Conservation (phyloP, 768 basidiomycete species). For the Termitomyces sp. region DNA sequence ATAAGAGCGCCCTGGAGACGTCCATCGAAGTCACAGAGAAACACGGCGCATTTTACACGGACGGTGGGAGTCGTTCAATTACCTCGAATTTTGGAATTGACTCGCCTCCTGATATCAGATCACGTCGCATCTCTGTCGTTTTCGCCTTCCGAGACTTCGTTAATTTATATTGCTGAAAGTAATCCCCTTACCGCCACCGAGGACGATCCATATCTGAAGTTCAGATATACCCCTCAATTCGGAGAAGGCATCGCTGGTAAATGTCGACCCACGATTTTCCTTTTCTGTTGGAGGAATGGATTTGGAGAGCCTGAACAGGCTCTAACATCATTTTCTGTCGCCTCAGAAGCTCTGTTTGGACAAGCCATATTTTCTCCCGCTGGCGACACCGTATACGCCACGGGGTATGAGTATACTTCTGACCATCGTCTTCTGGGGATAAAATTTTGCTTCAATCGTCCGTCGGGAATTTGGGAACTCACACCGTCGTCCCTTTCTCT, state of each 20-base stretch:
- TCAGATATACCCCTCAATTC: constrained; percentile 52
- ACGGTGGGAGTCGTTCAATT: constrained; percentile 36
- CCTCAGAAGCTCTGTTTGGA: constrained; percentile 38
- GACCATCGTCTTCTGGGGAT: constrained; percentile 59
- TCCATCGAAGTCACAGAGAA: constrained; percentile 51
- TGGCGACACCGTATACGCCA: constrained; percentile 42
- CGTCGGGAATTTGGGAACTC: constrained; percentile 52
- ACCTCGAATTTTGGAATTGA: neutral
- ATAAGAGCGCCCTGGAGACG: constrained; percentile 33
- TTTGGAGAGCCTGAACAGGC: constrained; percentile 1
- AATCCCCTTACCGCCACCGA: constrained; percentile 25
- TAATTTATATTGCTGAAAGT: constrained; percentile 61
- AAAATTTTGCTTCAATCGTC: constrained; percentile 56
- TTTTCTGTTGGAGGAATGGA: constrained; percentile 41
- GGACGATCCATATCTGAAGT: constrained; percentile 37
- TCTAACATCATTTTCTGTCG: constrained; percentile 6
- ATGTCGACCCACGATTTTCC: constrained; percentile 47
- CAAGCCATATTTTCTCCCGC: constrained; percentile 49
- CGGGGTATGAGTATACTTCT: constrained; percentile 53
- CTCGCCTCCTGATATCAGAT: constrained; percentile 29
- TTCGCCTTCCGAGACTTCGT: constrained; percentile 42
- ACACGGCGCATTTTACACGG: constrained; percentile 58
- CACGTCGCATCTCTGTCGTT: constrained; percentile 48
- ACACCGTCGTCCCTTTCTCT: constrained; percentile 15
- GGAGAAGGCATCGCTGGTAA: constrained; percentile 58